Evolutionary conservation across 768 basidiomycete species (phyloP), one percentile per base, ranked within the genome.

Genomic region (Wakefieldia striispora): DNA sequence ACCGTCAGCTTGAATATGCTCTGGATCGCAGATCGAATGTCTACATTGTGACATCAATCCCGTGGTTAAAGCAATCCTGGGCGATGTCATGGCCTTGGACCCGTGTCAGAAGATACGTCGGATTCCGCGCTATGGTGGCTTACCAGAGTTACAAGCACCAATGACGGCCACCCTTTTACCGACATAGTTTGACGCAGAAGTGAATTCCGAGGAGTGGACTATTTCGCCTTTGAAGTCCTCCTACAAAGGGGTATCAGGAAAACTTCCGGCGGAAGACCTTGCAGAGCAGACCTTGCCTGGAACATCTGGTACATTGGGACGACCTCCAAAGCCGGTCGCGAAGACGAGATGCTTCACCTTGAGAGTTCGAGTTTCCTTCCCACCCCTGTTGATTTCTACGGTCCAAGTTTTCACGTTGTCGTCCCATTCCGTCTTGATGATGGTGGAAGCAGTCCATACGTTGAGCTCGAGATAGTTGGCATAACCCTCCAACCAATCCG

Each of bases 161-260:
- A 88, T 70, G n/a, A 88, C 72, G 1, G 86, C 71, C 6, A 78
- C 83, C 56, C 80, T 84, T 70, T 86, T 86, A 7, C 83, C 83
- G 6, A 66, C 50, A 55, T 79, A 76, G 27, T 76, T 77, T 2
- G 65, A 53, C 0, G 80, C 80, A 6, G 70, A 68, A 19, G 72
- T 76, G 62, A 80, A 79, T 17, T 73, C 52, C 1, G 70, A 70
- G 0, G 84, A 82, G 60, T 88, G 86, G 1, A 78, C 37, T 1
- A 73, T 54, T 37, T 72, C 60, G 72, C 86, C 86, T 55, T 77
- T 77, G 69, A 81, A 88, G 10, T 58, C 58, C 21, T 75, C 76
- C 75, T 78, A 35, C 0, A 3, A 37, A 12, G 1, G 7, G 1
- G 39, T 24, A 16, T 56, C 1, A 53, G 20, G 8, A 35, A 45